Evolutionary conservation across 192 early-diverging fungal species (phyloP).

Genomic region (Backusella liffmaniae): DNA sequence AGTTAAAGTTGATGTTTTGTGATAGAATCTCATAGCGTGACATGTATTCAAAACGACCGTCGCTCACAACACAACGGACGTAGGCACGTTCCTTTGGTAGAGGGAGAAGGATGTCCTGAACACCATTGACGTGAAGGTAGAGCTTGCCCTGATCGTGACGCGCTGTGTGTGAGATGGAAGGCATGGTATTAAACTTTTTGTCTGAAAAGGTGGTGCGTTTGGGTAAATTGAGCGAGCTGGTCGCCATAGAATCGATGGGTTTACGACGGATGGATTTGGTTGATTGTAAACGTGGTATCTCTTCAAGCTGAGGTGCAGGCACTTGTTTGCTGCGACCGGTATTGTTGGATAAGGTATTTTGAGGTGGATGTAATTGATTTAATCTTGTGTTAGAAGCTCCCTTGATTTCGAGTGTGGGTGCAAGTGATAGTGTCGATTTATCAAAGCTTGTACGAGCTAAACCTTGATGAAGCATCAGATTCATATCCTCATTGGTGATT

Average conservation of each 20-base stretch:
- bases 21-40: slow-evolving; percentile 23
- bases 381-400: background rate
- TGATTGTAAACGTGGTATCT: background rate
- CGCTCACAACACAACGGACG: slow-evolving; percentile 31
- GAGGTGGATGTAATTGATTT: background rate
- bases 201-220: background rate
- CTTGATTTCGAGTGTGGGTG: background rate
- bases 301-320: background rate
- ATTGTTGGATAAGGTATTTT: background rate
- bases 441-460: background rate
- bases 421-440: background rate
- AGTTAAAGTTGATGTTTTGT: slow-evolving; percentile 26
- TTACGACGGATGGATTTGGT: slow-evolving; percentile 1
- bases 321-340: background rate
- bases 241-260: background rate
- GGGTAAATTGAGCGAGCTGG: background rate
- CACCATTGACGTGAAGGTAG: slow-evolving; percentile 28
- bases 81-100: slow-evolving; percentile 32
- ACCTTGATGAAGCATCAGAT: background rate
- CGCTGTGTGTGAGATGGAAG: background rate
- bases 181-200: background rate
- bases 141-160: slow-evolving; percentile 26
- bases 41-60: slow-evolving; percentile 32
- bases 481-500: background rate
- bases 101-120: slow-evolving; percentile 30